Percentiles rank a stretch among this genome's conserved stretches.
Conservation (phyloP, 768 basidiomycete genomes). For the Pleurotus tuoliensis region DNA sequence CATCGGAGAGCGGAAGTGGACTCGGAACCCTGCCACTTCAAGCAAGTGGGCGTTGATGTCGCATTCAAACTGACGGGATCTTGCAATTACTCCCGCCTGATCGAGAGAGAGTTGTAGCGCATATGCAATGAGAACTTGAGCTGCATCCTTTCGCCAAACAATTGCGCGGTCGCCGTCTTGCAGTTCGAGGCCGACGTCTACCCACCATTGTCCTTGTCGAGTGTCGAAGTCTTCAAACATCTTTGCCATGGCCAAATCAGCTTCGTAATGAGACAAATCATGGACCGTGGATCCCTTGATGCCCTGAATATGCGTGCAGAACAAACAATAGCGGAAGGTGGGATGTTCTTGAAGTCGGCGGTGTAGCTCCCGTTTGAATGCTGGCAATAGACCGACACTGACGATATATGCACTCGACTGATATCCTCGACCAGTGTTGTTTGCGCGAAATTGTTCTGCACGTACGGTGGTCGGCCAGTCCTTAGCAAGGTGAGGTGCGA, state of each 20-base stretch:
- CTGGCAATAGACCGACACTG: background rate
- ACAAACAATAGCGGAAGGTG: background rate
- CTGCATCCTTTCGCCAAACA: background rate
- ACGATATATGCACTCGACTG: background rate
- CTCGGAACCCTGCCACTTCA: background rate
- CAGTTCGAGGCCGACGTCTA: conserved; percentile 2
- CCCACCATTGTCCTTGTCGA: background rate
- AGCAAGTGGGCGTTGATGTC: background rate
- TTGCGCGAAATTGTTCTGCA: background rate
- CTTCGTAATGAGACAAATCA: background rate
- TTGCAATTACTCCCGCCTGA: background rate
- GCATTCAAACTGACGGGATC: background rate
- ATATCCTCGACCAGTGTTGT: background rate
- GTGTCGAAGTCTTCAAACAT: background rate
- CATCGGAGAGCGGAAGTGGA: background rate
- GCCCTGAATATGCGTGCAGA: background rate
- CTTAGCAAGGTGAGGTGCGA: background rate
- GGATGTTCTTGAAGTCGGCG: background rate
- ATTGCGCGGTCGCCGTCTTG: background rate
- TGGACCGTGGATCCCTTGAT: background rate
- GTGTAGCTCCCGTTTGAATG: background rate
- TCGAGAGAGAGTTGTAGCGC: too few relatives aligned
- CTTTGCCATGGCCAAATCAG: background rate
- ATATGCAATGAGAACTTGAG: too few relatives aligned
- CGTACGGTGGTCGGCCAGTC: background rate